Evolutionary conservation across 2,329 filamentous ascomycete genomes (phyloP).

Genomic region (Scopulariopsis brevicaulis): DNA sequence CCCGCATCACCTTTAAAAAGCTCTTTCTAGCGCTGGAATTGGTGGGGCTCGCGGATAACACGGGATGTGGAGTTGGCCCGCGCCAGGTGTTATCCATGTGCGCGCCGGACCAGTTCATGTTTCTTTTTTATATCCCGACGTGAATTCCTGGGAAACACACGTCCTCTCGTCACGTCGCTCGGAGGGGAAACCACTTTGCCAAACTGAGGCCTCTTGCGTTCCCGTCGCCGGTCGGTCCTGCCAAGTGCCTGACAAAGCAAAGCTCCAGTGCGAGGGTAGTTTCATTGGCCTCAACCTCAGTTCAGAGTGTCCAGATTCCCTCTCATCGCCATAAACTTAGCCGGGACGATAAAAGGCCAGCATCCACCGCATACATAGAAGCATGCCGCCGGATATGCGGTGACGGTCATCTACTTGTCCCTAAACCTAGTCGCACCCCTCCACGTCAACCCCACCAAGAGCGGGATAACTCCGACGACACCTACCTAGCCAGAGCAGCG

Average conservation of each 20-base stretch:
- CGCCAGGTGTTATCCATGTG: not conserved
- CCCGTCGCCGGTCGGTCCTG: not conserved
- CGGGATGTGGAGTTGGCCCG: not conserved
- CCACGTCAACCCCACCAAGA: not conserved
- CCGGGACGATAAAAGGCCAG: not conserved
- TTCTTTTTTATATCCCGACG: not conserved
- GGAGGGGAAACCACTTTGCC: not conserved
- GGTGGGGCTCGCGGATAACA: not conserved
- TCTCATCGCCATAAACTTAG: not conserved
- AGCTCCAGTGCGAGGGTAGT: not conserved
- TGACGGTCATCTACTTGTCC: not conserved
- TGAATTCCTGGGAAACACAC: not conserved
- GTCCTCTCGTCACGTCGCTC: not conserved
- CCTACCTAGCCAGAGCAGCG: not conserved
- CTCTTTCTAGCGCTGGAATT: not conserved
- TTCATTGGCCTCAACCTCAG: not conserved
- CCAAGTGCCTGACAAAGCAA: constrained; percentile 3
- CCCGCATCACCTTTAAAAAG: not conserved
- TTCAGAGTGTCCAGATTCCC: not conserved
- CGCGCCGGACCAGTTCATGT: not conserved
- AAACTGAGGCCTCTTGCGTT: not conserved
- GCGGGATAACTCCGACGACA: not conserved
- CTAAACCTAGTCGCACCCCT: not conserved
- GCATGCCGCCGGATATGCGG: not conserved
- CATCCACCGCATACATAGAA: not conserved